Evolutionary conservation across 2,329 filamentous ascomycete species (phyloP), one percentile per base, ranked within the genome.

Genomic region (Aspergillus carbonarius): DNA sequence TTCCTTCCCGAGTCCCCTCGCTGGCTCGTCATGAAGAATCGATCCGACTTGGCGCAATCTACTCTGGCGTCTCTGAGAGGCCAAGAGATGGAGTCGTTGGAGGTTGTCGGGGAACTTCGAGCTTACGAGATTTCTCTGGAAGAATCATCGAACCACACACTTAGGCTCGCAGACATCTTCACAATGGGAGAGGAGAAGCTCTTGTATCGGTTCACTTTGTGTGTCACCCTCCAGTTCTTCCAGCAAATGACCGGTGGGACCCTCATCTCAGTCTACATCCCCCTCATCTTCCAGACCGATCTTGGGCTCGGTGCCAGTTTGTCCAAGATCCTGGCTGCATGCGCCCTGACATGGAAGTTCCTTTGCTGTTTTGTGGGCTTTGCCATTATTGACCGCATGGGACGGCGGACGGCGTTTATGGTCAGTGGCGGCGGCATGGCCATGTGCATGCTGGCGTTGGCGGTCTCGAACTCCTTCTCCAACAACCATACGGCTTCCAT

Each of bases 181-280:
- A 83, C 78, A 60, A 81, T 80, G 75, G 76, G 74, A 55, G 75
- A 79, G 55, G 74, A 82, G 58, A 74, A 79, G 23, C 75, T 81
- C 63, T 74, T 82, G 50, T 79, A 82, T 68, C 78, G 81, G 32
- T 77, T 78, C 6, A 57, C 76, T 8, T 74, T 83, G 17, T 80
- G 76, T 47, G 78, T 81, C 56, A 72, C 79, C 61, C 79, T 80
- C 65, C 79, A 82, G 58, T 75, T 81, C 68, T 83, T 80, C 67
- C 75, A 73, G 46, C 71, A 81, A 52, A 69, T 74, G 57, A 63
- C 59, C 17, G 70, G 70, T 5, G 65, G 70, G 40, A 73, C 70
- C 40, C 57, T 70, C 4, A 70, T 74, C 47, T 80, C 78, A 39
- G 79, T 81, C 15, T 83, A 82, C 39, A 54, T 60, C 2, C 55